These are phyloP conservation scores for Acacia melanoxylon DNA, from an alignment of 306 rosid genomes.

Conservation along the genomic window DNA sequence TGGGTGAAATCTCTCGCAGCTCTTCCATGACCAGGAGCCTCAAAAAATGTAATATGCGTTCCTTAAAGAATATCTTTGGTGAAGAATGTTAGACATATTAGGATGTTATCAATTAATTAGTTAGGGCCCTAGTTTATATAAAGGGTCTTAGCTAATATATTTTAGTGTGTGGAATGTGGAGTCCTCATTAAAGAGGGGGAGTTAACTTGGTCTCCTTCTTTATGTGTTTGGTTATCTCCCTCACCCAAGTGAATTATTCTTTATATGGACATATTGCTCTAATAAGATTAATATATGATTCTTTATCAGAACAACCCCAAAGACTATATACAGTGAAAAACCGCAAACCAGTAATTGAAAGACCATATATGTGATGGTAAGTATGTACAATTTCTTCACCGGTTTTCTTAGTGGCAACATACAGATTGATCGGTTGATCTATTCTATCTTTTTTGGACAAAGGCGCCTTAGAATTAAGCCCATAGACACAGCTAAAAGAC, in stretches of 20 bases:
- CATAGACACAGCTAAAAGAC: slow-evolving; percentile 86
- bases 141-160: not conserved
- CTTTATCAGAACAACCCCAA: slow-evolving; percentile 77
- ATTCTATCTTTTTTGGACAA: slow-evolving; percentile 80
- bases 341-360: slow-evolving; percentile 72
- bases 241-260: no score
- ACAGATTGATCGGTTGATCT: slow-evolving; percentile 80
- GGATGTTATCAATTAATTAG: no score
- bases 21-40: slow-evolving; percentile 61
- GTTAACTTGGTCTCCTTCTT: no score
- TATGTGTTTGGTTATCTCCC: no score
- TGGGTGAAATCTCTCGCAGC: slow-evolving; percentile 85
- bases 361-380: slow-evolving; percentile 81
- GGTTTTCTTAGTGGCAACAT: slow-evolving; percentile 84
- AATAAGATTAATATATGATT: no score
- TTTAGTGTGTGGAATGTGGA: no score
- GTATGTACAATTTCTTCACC: slow-evolving; percentile 84
- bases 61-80: slow-evolving; percentile 74
- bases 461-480: slow-evolving; percentile 78
- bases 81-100: slow-evolving; percentile 21
- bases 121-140: no score
- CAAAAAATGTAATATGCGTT: slow-evolving; percentile 58
- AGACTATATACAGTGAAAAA: slow-evolving; percentile 87
- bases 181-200: no score
- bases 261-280: no score